phyloP scores from a whole-genome alignment of 768 basidiomycete genomes.

The Suillus variegatus region DNA sequence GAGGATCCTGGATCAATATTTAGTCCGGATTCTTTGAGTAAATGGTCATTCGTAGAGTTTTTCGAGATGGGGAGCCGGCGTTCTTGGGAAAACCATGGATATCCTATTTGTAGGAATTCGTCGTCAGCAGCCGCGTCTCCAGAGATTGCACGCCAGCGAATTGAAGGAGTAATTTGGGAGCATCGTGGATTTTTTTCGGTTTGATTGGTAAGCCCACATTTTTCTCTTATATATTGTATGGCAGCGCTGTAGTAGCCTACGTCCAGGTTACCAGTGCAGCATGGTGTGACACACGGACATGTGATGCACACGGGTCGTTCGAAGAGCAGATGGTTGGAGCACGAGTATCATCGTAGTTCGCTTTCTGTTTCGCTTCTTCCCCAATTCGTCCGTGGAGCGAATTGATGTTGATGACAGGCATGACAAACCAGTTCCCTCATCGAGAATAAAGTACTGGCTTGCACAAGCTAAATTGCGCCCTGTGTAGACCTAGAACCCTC shows the following conservation, averaged over 20 bases:
- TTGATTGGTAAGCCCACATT: not conserved
- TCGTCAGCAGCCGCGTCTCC: not conserved
- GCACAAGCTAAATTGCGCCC: not conserved
- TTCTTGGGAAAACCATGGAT: not conserved
- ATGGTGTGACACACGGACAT: not conserved
- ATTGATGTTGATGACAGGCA: not conserved
- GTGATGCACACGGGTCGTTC: not conserved
- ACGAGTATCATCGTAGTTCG: not conserved
- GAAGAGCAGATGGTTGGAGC: not conserved
- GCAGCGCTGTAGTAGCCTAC: not conserved
- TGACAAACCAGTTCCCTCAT: not conserved
- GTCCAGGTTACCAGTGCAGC: not conserved
- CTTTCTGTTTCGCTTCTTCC: not conserved
- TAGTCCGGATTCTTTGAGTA: not conserved
- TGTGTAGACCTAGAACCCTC: not conserved
- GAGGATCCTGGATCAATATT: not conserved
- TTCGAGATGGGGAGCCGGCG: not conserved
- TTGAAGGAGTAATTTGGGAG: not conserved
- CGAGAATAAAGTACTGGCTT: not conserved
- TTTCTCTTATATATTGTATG: not conserved
- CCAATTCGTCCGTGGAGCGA: not conserved
- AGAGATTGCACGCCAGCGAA: not conserved
- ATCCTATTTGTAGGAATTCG: not conserved
- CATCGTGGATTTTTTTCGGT: not conserved
- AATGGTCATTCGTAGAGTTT: not conserved